These are phyloP conservation scores for Diplodia sapinea DNA, from an alignment of 2,329 filamentous ascomycete genomes.

Conservation along the genomic window DNA sequence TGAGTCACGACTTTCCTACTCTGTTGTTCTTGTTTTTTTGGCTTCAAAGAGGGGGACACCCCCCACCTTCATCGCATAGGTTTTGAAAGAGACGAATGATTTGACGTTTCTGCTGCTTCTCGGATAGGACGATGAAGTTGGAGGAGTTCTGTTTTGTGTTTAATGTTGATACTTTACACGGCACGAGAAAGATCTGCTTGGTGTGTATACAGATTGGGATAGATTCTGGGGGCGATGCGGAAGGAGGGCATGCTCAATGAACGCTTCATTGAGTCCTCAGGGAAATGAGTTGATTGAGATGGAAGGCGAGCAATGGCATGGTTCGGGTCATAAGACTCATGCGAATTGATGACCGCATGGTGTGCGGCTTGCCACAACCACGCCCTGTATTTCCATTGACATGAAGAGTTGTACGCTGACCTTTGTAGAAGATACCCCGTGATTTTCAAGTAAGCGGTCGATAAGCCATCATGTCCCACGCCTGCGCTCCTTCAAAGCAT, in stretches of 20 bases:
- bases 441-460: too few relatives aligned
- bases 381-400: not conserved
- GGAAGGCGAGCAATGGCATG: not conserved
- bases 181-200: not conserved
- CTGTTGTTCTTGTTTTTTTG: not conserved
- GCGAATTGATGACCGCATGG: not conserved
- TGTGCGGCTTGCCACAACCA: not conserved
- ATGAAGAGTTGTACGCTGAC: not conserved
- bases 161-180: conserved; percentile 6
- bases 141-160: conserved; percentile 9
- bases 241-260: not conserved
- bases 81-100: conserved; percentile 9
- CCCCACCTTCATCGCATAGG: not conserved
- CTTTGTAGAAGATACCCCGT: too few relatives aligned
- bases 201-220: conserved; percentile 18
- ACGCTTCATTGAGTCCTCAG: not conserved
- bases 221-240: not conserved
- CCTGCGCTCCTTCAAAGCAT: too few relatives aligned
- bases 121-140: not conserved
- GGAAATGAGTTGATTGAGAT: not conserved
- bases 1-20: conserved; percentile 20
- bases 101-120: conserved; percentile 2
- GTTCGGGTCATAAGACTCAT: not conserved
- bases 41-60: not conserved
- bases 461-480: too few relatives aligned